Conservation (phyloP, 2,329 filamentous ascomycete species). For the Hypoxylon sp. region DNA sequence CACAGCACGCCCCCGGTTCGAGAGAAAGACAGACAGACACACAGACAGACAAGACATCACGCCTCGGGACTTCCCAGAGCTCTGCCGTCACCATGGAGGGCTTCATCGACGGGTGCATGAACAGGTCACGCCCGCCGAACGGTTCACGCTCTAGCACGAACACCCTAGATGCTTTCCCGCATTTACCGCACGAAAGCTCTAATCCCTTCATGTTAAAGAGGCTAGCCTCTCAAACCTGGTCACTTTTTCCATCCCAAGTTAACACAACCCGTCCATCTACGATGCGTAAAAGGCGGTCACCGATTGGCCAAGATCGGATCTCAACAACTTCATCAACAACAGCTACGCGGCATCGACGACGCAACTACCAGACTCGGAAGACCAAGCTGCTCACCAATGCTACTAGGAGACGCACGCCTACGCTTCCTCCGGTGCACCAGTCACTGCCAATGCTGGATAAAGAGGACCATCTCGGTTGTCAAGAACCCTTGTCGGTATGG, state of each 20-base stretch:
- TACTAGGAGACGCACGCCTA: constrained; percentile 28
- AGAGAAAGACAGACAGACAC: no score
- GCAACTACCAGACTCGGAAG: constrained; percentile 27
- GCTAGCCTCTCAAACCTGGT: constrained; percentile 30
- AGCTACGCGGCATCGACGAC: constrained; percentile 36
- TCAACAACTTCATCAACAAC: background rate
- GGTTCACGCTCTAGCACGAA: constrained; percentile 1
- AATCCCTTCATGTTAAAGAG: constrained; percentile 24
- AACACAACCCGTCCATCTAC: constrained; percentile 13
- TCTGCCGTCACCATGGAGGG: constrained; percentile 29
- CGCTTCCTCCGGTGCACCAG: constrained; percentile 25
- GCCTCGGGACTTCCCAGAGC: constrained; percentile 32
- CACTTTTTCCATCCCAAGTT: constrained; percentile 16
- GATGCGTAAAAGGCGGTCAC: constrained; percentile 39
- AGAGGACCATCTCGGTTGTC: constrained; percentile 32
- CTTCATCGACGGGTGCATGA: constrained; percentile 31
- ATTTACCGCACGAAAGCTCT: constrained; percentile 26
- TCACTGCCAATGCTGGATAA: constrained; percentile 37
- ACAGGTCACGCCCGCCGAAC: constrained; percentile 7
- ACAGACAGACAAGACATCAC: no score
- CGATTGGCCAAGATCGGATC: constrained; percentile 31
- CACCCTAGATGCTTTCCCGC: constrained; percentile 16
- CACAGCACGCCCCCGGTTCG: constrained; percentile 5
- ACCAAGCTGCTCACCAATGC: constrained; percentile 31
- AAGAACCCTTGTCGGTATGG: constrained; percentile 45